These are phyloP conservation scores for Bauhinia variegata DNA, from an alignment of 306 rosid species.

Conservation along the genomic window DNA sequence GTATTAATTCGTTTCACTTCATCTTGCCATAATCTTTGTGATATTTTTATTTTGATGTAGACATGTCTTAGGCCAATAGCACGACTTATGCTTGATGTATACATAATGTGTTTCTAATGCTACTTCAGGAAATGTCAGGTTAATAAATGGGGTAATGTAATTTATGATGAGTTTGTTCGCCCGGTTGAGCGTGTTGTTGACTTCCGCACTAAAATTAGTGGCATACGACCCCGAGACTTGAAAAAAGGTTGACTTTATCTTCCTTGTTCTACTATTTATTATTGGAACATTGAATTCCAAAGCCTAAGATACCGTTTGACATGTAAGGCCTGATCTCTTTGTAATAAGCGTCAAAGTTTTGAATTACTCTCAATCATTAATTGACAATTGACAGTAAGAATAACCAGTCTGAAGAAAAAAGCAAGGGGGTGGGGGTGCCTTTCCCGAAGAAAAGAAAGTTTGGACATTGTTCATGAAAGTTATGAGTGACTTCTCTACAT, in stretches of 20 bases:
- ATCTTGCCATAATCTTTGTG: constrained; percentile 12
- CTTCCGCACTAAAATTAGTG: constrained; percentile 86
- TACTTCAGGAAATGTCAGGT: constrained; percentile 61
- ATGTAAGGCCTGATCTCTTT: constrained; percentile 6
- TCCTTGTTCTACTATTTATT: constrained; percentile 9
- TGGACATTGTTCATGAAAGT: constrained; percentile 15
- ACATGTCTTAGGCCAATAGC: too few relatives aligned
- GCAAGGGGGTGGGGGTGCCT: background rate
- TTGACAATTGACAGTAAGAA: too few relatives aligned
- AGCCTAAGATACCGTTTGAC: constrained; percentile 8
- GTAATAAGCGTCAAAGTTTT: background rate
- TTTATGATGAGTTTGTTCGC: constrained; percentile 82
- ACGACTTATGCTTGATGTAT: too few relatives aligned
- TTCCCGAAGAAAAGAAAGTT: background rate
- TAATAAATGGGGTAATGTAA: constrained; percentile 90
- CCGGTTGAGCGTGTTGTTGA: constrained; percentile 85
- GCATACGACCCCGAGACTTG: constrained; percentile 84
- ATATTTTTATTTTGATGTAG: too few relatives aligned
- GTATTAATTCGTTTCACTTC: constrained; percentile 51
- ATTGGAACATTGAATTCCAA: constrained; percentile 18
- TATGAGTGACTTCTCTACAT: constrained; percentile 4
- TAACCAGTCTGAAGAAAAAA: background rate
- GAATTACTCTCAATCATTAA: background rate
- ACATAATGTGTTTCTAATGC: constrained; percentile 40
- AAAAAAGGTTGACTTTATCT: constrained; percentile 66